These are phyloP conservation scores for Helianthus annuus DNA, from an alignment of 129 eudicot species.

Conservation along the genomic window HanXRQr2.0-SUNRISE NC_035434.2:153495329-153495828, in stretches of 20 bases:
- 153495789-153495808: conserved; percentile 78
- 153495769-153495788: conserved; percentile 64
- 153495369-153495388: conserved; percentile 57
- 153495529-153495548: conserved; percentile 49
- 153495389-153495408: conserved; percentile 55
- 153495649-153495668: neutral
- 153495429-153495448: conserved; percentile 65
- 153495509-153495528: conserved; percentile 44
- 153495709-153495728: conserved; percentile 73
- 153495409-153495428: conserved; percentile 55
- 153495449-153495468: conserved; percentile 49
- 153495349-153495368: conserved; percentile 67
- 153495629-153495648: conserved; percentile 59
- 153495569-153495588: conserved; percentile 66
- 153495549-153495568: conserved; percentile 64
- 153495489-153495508: conserved; percentile 57
- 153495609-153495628: conserved; percentile 65
- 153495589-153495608: conserved; percentile 74
- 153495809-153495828: conserved; percentile 57
- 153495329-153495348: conserved; percentile 49
- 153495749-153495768: conserved; percentile 80
- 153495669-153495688: neutral
- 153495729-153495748: conserved; percentile 75
- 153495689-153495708: neutral
- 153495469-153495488: conserved; percentile 51